Evolutionary conservation across 1,284 basidiomycete species (phyloP).

Genomic region (Sphagnurus paluster): DNA sequence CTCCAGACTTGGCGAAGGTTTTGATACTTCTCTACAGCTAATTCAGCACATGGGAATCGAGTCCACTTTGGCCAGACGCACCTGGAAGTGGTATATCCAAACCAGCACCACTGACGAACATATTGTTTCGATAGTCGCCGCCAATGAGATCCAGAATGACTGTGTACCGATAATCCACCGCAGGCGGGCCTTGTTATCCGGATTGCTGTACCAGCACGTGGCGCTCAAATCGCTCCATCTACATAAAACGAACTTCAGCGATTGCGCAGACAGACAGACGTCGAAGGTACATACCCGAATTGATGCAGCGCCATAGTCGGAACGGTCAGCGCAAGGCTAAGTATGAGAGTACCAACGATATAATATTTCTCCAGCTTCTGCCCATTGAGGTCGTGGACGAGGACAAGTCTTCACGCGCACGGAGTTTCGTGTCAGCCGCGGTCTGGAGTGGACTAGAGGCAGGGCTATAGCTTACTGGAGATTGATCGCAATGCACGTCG

Average conservation of each 20-base stretch:
- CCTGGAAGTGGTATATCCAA: constrained; percentile 18
- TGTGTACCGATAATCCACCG: constrained; percentile 25
- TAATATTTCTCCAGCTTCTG: constrained; percentile 29
- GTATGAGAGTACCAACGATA: constrained; percentile 15
- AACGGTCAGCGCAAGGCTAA: constrained; percentile 20
- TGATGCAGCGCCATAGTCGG: constrained; percentile 19
- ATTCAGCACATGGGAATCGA: background rate
- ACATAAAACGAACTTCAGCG: background rate
- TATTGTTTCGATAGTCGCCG: constrained; percentile 21
- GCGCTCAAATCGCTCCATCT: constrained; percentile 7
- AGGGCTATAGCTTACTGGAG: constrained; percentile 19
- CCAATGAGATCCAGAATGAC: constrained; percentile 23
- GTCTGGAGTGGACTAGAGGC: background rate
- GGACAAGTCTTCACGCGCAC: constrained; percentile 27
- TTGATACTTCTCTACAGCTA: background rate
- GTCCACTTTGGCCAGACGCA: constrained; percentile 3
- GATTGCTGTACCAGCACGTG: constrained; percentile 22
- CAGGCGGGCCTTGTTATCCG: constrained; percentile 9
- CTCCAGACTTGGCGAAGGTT: background rate
- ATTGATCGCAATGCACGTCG: constrained; percentile 25
- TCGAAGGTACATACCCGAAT: constrained; percentile 20
- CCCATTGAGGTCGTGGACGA: constrained; percentile 24
- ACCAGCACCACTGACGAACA: constrained; percentile 20
- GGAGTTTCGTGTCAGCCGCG: background rate
- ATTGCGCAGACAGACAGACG: background rate